These are phyloP conservation scores for Penicillium janthinellum DNA, from an alignment of 2,329 filamentous ascomycete genomes.

Conservation along the genomic window DNA sequence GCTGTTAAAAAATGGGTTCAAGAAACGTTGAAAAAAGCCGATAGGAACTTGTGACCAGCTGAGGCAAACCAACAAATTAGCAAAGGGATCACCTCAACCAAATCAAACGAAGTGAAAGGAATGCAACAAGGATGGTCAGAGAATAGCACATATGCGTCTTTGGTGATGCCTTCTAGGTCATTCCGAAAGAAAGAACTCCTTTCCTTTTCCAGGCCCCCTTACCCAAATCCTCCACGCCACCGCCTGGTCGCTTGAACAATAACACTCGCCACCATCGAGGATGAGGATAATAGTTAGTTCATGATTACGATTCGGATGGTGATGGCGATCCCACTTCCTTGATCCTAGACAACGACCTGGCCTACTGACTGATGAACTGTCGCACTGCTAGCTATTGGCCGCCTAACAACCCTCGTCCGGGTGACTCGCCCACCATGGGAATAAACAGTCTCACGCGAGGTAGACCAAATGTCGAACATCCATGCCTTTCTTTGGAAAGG, in stretches of 20 bases:
- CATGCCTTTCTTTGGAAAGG: background rate
- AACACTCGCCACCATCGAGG: conserved; percentile 15
- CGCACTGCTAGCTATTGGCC: conserved; percentile 23
- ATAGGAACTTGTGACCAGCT: background rate
- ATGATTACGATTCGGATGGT: background rate
- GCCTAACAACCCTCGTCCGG: conserved; percentile 24
- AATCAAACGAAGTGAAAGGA: background rate
- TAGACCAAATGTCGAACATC: background rate
- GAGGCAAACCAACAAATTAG: background rate
- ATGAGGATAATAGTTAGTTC: background rate
- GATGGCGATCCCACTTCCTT: background rate
- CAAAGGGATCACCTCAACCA: background rate
- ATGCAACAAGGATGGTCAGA: background rate
- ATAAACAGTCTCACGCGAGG: background rate
- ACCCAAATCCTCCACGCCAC: background rate
- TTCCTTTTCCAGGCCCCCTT: background rate
- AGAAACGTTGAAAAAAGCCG: background rate
- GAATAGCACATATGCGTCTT: background rate
- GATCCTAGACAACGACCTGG: conserved; percentile 5
- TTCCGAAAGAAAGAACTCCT: background rate
- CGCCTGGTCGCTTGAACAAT: conserved; percentile 19
- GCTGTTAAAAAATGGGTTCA: background rate
- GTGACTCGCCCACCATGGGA: conserved; percentile 28
- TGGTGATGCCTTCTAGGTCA: background rate
- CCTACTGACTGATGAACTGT: conserved; percentile 31